A percentile compares a stretch with the other conserved stretches of the same genome.
Conservation (phyloP, 805 yeast genomes). For the Candida montana region DNA sequence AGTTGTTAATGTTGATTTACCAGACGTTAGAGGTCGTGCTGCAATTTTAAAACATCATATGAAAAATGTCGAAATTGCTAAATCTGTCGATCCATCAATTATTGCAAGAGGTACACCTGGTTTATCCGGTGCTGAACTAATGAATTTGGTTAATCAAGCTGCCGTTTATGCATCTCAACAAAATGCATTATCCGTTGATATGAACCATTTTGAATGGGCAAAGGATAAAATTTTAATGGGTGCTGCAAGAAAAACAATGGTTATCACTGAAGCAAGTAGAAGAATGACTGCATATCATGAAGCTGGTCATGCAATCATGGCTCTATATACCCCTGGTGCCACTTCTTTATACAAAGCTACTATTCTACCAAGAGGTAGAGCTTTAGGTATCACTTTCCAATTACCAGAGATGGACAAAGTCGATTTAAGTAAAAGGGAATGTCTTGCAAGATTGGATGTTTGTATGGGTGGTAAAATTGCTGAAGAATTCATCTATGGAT, state of each 20-base stretch:
- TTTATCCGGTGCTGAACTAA: slow-evolving; percentile 94
- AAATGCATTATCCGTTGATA: slow-evolving; percentile 83
- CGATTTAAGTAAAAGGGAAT: slow-evolving; percentile 84
- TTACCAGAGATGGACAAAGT: slow-evolving; percentile 98
- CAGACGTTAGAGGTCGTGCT: slow-evolving; percentile 96
- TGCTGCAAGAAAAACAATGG: slow-evolving; percentile 97
- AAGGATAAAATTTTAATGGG: slow-evolving; percentile 97
- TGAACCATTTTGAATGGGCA: slow-evolving; percentile 97
- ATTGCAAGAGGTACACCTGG: slow-evolving; percentile 98
- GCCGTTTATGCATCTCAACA: slow-evolving; percentile 95
- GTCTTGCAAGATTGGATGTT: slow-evolving; percentile 88
- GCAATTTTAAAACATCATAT: slow-evolving; percentile 89
- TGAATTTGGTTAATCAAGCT: slow-evolving; percentile 95
- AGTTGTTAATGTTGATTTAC: slow-evolving; percentile 89
- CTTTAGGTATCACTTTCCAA: slow-evolving; percentile 94
- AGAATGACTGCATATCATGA: slow-evolving; percentile 96
- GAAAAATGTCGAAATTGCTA: slow-evolving; percentile 81
- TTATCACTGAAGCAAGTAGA: slow-evolving; percentile 90
- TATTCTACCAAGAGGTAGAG: slow-evolving; percentile 93
- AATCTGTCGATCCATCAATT: slow-evolving; percentile 80
- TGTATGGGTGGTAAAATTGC: slow-evolving; percentile 99
- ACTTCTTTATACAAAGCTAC: slow-evolving; percentile 96
- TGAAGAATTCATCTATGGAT: slow-evolving; percentile 87
- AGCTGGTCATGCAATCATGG: slow-evolving; percentile 99
- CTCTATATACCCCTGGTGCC: slow-evolving; percentile 90